These are phyloP conservation scores for Pythium brachiatum DNA, from an alignment of 352 stramenopile genomes.

Conservation along the genomic window DNA sequence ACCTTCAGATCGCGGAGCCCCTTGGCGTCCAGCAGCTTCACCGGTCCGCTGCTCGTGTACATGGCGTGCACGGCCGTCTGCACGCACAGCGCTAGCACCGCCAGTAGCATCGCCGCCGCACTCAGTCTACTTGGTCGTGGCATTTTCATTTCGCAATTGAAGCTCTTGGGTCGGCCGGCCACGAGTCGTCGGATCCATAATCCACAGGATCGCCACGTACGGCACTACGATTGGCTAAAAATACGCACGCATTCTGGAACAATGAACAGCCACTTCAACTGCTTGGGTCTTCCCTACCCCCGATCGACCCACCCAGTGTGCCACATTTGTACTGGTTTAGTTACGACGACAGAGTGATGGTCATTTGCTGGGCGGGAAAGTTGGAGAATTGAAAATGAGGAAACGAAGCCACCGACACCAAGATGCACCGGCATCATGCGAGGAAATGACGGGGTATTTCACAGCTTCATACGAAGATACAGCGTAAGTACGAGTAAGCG, in stretches of 20 bases:
- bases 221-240: conserved; percentile 24
- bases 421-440: neutral
- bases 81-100: conserved; percentile 33
- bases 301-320: neutral
- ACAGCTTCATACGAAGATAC: too few relatives aligned
- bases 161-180: neutral
- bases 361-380: neutral
- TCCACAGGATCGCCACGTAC: conserved; percentile 24
- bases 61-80: conserved; percentile 37
- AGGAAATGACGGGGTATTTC: neutral
- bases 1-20: conserved; percentile 70
- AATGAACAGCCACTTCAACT: conserved; percentile 19
- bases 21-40: conserved; percentile 71
- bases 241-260: conserved; percentile 19
- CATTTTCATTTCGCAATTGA: conserved; percentile 9
- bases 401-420: too few relatives aligned
- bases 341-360: neutral
- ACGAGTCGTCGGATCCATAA: neutral
- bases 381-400: neutral
- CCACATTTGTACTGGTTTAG: conserved; percentile 6
- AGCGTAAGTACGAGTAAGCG: too few relatives aligned
- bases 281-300: neutral
- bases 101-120: conserved; percentile 24
- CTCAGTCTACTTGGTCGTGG: conserved; percentile 16
- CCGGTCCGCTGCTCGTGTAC: conserved; percentile 62